phyloP scores from a whole-genome alignment of 108 stramenopile genomes.

The Cyclotella cryptica region DNA sequence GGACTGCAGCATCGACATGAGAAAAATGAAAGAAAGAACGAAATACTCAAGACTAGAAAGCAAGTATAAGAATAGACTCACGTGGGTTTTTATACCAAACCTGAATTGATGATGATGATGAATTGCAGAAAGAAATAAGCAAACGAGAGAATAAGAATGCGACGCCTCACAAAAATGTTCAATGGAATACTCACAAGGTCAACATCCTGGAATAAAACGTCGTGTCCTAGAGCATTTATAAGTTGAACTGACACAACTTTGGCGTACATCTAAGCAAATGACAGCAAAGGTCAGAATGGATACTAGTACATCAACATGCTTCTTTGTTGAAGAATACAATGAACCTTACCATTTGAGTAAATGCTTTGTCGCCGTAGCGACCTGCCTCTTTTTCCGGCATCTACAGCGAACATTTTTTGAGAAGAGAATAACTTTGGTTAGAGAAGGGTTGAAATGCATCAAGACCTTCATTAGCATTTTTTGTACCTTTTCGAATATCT shows the following conservation, averaged over 20 bases:
- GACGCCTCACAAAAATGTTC: background rate
- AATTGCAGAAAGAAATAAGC: background rate
- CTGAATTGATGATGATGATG: background rate
- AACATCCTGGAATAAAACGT: slow-evolving; percentile 78
- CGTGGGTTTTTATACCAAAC: slow-evolving; percentile 24
- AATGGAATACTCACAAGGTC: slow-evolving; percentile 53
- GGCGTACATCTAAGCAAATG: slow-evolving; percentile 55
- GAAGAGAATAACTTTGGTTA: background rate
- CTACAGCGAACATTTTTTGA: background rate
- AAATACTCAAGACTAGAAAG: background rate
- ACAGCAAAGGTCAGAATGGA: background rate
- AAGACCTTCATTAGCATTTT: background rate
- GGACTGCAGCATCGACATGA: slow-evolving; percentile 64
- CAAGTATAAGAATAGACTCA: background rate
- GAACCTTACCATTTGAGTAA: slow-evolving; percentile 52
- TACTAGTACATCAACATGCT: background rate
- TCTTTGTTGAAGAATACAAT: background rate
- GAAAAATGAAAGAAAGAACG: background rate
- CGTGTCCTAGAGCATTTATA: slow-evolving; percentile 56
- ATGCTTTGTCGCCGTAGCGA: slow-evolving; percentile 60
- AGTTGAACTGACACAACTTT: slow-evolving; percentile 69
- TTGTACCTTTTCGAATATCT: slow-evolving; percentile 16
- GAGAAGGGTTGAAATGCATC: background rate
- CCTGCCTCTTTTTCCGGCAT: slow-evolving; percentile 58
- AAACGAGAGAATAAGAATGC: background rate